phyloP scores from a whole-genome alignment of 2,329 filamentous ascomycete genomes.

The Tolypocladium paradoxum region DNA sequence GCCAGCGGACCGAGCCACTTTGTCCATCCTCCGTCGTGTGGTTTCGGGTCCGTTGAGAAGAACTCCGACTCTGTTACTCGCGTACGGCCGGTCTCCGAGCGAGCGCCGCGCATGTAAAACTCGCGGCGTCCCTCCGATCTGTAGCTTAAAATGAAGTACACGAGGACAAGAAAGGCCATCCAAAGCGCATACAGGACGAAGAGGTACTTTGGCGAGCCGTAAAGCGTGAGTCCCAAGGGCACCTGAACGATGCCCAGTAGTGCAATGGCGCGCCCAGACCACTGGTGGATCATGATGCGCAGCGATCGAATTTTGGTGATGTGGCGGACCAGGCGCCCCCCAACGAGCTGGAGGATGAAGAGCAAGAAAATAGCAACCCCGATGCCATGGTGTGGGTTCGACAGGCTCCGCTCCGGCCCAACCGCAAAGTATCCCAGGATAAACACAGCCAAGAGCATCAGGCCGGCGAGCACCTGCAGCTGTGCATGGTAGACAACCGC shows the following conservation, averaged over 20 bases:
- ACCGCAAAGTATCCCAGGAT: slow-evolving; percentile 71
- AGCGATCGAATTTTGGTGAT: slow-evolving; percentile 38
- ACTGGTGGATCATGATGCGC: slow-evolving; percentile 66
- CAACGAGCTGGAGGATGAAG: slow-evolving; percentile 59
- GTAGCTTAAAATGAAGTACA: slow-evolving; percentile 75
- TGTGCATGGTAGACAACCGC: slow-evolving; percentile 64
- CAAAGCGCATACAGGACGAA: slow-evolving; percentile 82
- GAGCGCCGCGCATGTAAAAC: slow-evolving; percentile 44
- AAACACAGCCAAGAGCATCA: slow-evolving; percentile 60
- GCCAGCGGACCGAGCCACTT: slow-evolving; percentile 43
- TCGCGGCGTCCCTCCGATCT: slow-evolving; percentile 44
- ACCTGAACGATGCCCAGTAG: slow-evolving; percentile 80
- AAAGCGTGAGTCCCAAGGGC: slow-evolving; percentile 79
- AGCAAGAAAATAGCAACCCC: slow-evolving; percentile 68
- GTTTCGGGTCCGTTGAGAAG: slow-evolving; percentile 22
- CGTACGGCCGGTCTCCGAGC: slow-evolving; percentile 37
- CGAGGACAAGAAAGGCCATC: slow-evolving; percentile 58
- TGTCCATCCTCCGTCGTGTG: slow-evolving; percentile 19
- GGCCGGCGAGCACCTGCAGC: slow-evolving; percentile 57
- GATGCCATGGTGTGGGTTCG: slow-evolving; percentile 79
- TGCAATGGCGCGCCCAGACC: slow-evolving; percentile 69
- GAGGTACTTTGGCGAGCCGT: slow-evolving; percentile 74
- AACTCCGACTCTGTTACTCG: slow-evolving; percentile 29
- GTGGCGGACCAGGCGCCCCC: slow-evolving; percentile 51
- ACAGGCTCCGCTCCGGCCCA: slow-evolving; percentile 57